Base-by-base conservation (phyloP, 805 yeast species). In the Candida endomychidarum region DNA sequence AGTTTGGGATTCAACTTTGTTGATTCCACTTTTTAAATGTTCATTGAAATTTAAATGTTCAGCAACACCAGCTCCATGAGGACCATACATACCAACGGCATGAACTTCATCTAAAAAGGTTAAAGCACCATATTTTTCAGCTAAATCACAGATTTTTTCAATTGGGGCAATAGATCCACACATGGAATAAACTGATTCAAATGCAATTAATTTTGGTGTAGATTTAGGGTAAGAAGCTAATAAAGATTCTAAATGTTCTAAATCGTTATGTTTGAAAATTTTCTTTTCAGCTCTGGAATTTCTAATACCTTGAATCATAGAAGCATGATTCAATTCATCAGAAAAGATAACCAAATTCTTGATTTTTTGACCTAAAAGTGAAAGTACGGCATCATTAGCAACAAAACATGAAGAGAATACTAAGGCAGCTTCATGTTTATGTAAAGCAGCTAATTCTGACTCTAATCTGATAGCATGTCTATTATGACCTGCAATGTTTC, bases 61-160 rank as follows among this genome's bases (percentile, higher is more conserved):
- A 34, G 98, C 96, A 40, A 93, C 98, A 69, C 99, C 99, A 23
- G 96, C 99, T 59, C 99, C 99, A 56, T 86, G 96, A 45, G 99
- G 98, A 55, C 99, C 99, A 60, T 93, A 93, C 83, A 93, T 78
- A 41, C 99, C 99, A 34, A 93, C 98, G 24, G 99, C 98, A 58
- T 93, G 99, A 26, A 93, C 99, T 66, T 93, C 99, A 63, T 93
- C 99, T 61, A 93, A 73, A 65, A 93, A 93, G 21, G 99, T 93
- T 54, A 93, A 67, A 34, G 98, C 98, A 47, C 98, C 98, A 61
- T 93, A 93, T 67, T 93, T 88, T 39, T 93, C 96, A 28, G 99
- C 99, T 57, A 93, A 75, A 53, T 90, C 96, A 62, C 97, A 91
- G 50, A 93, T 89, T 46, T 77, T 80, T 55, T 84, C 87, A 54